phyloP scores from a whole-genome alignment of 495 filamentous ascomycete species.

The Melanomma pulvis-pyrius region DNA sequence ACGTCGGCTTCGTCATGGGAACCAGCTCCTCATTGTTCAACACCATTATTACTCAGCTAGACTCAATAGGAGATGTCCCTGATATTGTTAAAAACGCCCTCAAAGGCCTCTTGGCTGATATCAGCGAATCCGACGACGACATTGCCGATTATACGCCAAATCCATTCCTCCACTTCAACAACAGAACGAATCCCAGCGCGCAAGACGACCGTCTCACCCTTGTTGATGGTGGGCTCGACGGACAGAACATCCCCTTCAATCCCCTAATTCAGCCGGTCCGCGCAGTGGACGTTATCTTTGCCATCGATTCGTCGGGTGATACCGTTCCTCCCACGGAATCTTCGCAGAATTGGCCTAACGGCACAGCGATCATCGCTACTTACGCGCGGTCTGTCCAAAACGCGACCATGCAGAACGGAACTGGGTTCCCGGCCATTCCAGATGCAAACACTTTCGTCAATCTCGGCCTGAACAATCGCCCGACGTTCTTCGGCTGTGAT shows the following conservation, averaged over 20 bases:
- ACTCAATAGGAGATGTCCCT: conserved; percentile 56
- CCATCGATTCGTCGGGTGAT: conserved; percentile 84
- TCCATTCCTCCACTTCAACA: conserved; percentile 77
- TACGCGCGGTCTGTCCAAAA: conserved; percentile 69
- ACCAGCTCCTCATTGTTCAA: conserved; percentile 94
- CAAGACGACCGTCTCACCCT: conserved; percentile 64
- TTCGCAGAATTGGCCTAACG: conserved; percentile 74
- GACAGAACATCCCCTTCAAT: conserved; percentile 85
- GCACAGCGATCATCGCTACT: conserved; percentile 77
- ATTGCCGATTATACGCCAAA: conserved; percentile 83
- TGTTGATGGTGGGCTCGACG: conserved; percentile 84
- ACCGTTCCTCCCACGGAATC: conserved; percentile 46
- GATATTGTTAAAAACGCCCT: conserved; percentile 57
- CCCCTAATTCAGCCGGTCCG: conserved; percentile 80
- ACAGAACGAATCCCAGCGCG: conserved; percentile 62
- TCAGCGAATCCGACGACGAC: conserved; percentile 67
- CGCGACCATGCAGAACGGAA: conserved; percentile 70
- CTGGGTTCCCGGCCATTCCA: conserved; percentile 79
- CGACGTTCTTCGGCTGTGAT: conserved; percentile 94
- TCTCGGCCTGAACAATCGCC: conserved; percentile 77
- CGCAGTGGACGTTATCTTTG: conserved; percentile 87
- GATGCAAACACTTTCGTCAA: conserved; percentile 86
- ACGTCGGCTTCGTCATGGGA: conserved; percentile 83
- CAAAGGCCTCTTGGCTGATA: conserved; percentile 52
- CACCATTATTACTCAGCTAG: conserved; percentile 63